phyloP scores from a whole-genome alignment of 2,329 filamentous ascomycete species.

The Alternaria hordeiaustralica region DNA sequence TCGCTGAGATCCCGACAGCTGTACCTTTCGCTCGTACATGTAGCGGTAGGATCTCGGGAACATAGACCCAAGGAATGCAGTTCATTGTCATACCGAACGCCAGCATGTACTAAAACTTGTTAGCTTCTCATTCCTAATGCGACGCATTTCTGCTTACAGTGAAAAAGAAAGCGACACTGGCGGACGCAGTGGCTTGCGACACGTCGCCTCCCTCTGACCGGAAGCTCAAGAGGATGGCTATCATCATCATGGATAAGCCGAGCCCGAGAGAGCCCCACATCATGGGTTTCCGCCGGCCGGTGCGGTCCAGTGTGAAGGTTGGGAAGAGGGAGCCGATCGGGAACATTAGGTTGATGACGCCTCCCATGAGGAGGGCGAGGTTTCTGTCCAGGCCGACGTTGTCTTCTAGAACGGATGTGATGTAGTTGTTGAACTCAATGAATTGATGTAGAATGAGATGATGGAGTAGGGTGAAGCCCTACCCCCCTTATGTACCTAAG shows the following conservation, averaged over 20 bases:
- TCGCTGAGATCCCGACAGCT: constrained; percentile 57
- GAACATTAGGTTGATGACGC: constrained; percentile 47
- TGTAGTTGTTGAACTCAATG: constrained; percentile 27
- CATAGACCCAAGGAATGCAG: constrained; percentile 58
- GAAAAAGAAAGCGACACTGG: constrained; percentile 60
- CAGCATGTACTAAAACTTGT: constrained; percentile 27
- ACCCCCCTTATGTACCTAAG: no score
- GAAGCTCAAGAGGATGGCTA: constrained; percentile 53
- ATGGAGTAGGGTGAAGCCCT: no score
- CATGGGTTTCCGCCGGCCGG: constrained; percentile 40
- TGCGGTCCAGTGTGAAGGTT: constrained; percentile 50
- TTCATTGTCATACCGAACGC: constrained; percentile 34
- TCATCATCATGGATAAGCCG: constrained; percentile 40
- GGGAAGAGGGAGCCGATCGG: constrained; percentile 41
- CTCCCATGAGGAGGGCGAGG: constrained; percentile 56
- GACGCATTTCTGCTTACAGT: constrained; percentile 32
- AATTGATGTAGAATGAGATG: no score
- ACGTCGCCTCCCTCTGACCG: constrained; percentile 38
- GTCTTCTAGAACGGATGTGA: constrained; percentile 53
- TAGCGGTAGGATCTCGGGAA: constrained; percentile 59
- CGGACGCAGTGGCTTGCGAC: constrained; percentile 52
- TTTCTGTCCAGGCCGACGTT: constrained; percentile 57
- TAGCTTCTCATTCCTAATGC: neutral
- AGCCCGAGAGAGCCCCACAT: constrained; percentile 44
- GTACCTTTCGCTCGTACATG: constrained; percentile 59